phyloP scores from a whole-genome alignment of 345 rosid genomes.

The Brassica napus region DNA sequence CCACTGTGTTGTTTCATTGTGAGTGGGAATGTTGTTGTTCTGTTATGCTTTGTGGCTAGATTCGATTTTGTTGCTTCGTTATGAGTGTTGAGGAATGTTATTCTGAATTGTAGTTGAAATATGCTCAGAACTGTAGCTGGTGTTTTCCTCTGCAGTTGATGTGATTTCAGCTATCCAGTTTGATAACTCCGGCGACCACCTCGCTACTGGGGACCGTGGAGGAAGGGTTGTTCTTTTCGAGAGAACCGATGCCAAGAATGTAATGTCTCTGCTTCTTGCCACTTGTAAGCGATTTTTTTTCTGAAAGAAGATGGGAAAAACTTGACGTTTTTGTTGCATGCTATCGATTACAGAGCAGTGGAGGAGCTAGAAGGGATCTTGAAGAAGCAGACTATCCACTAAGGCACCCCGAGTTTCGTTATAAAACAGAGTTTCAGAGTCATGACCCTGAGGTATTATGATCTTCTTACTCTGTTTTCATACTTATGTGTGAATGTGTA shows the following conservation, averaged over 20 bases:
- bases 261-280: constrained; percentile 41
- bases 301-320: not conserved
- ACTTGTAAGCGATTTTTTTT: not conserved
- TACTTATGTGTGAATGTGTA: not conserved
- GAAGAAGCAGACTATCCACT: constrained; percentile 65
- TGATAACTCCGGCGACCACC: constrained; percentile 76
- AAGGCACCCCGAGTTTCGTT: constrained; percentile 80
- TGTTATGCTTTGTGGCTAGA: not conserved
- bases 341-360: constrained; percentile 54
- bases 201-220: constrained; percentile 97
- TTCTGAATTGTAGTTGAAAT: constrained; percentile 11
- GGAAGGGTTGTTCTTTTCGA: constrained; percentile 95
- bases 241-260: constrained; percentile 71
- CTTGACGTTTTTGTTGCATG: constrained; percentile 21
- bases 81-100: not conserved
- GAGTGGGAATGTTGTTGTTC: too few species aligned
- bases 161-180: constrained; percentile 88
- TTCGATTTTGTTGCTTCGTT: not conserved
- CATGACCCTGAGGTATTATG: constrained; percentile 85
- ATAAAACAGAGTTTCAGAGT: constrained; percentile 93
- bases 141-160: constrained; percentile 67
- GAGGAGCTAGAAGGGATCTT: constrained; percentile 61
- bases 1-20: too few species aligned
- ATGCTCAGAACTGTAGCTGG: constrained; percentile 15
- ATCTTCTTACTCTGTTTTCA: constrained; percentile 11